Base-by-base conservation (phyloP, 78 protist species). In the Dictyostelium firmibasis region DNA sequence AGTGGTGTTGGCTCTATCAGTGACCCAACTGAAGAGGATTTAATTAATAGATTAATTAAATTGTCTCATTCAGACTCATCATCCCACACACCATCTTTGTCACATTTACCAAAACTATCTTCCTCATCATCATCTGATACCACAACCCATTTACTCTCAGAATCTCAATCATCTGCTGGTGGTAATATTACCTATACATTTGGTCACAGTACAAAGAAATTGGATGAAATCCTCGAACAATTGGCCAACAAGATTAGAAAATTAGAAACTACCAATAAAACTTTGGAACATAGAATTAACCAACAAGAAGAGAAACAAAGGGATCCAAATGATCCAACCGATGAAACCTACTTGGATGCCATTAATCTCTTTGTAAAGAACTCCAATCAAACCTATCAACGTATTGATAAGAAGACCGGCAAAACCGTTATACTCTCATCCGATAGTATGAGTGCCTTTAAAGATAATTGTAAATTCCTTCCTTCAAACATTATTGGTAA, bases 181-280 rank as follows among this genome's bases (percentile, higher is more conserved):
- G 44, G 44, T 72, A 33, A 27, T 72, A 25, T 33, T 5, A 72
- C 79, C 2, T 72, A 31, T 72, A 72, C 79, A 33, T 72, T 72
- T 72, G 79, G 79, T 33, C 23, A 20, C 6, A 33, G 44, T 33
- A 72, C 35, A 29, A 72, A 72, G 79, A 72, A 33, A 72, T 72
- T 72, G 44, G 79, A 72, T 72, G 44, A 72, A 72, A 72, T 72
- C 27, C 8, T 72, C 33, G 79, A 72, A 33, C 44, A 72, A 72
- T 72, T 72, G 25, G 79, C 79, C 7, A 27, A 72, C 23, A 72
- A 72, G 20, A 72, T 72, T 20, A 72, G 41, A 72, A 72, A 72
- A 29, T 72, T 72, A 6, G 79, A 72, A 72, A 72, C 79, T 33
- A 72, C 79, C 79, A 72, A 72, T 33, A 72, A 72, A 72, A 72